A percentile compares a stretch with the other conserved stretches of the same genome.
Evolutionary conservation across 2,329 filamentous ascomycete species (phyloP).

Genomic region (Botryosphaeria dothidea): DNA sequence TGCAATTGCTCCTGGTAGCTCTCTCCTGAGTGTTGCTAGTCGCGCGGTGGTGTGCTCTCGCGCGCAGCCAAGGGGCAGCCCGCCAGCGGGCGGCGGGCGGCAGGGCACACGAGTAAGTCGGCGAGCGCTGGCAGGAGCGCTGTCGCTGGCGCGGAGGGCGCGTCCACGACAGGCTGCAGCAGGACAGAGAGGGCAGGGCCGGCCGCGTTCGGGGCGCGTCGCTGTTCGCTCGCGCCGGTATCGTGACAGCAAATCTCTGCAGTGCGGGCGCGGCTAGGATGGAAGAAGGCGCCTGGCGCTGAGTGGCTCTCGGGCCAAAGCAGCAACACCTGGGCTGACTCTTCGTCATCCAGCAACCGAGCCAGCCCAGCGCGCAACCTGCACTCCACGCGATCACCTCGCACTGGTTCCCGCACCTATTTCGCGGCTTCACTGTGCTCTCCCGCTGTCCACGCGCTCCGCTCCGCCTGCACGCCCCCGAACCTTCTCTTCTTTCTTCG

Average conservation of each 20-base stretch:
- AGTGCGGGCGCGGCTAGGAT: constrained; percentile 11
- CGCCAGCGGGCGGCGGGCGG: neutral
- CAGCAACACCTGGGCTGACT: constrained; percentile 19
- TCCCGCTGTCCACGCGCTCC: neutral
- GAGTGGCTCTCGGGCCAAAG: constrained; percentile 10
- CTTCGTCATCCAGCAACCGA: constrained; percentile 19
- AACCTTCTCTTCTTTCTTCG: neutral
- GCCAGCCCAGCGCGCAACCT: constrained; percentile 18
- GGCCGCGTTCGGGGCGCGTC: neutral
- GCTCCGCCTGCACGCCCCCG: neutral
- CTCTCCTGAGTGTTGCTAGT: neutral
- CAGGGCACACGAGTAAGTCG: neutral
- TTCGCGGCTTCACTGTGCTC: constrained; percentile 12
- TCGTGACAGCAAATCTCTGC: constrained; percentile 15
- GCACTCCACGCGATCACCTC: constrained; percentile 19
- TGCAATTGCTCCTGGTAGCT: neutral
- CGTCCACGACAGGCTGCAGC: neutral
- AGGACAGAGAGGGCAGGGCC: neutral
- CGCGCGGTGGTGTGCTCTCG: constrained; percentile 12
- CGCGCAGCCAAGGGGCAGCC: constrained; percentile 1
- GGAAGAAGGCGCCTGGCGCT: neutral
- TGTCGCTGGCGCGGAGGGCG: neutral
- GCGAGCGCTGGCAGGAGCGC: neutral
- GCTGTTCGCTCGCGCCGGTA: neutral
- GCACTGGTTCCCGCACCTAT: constrained; percentile 15